Conservation (phyloP, 73 alveolate species). For the Tetrahymena elliotti region DNA sequence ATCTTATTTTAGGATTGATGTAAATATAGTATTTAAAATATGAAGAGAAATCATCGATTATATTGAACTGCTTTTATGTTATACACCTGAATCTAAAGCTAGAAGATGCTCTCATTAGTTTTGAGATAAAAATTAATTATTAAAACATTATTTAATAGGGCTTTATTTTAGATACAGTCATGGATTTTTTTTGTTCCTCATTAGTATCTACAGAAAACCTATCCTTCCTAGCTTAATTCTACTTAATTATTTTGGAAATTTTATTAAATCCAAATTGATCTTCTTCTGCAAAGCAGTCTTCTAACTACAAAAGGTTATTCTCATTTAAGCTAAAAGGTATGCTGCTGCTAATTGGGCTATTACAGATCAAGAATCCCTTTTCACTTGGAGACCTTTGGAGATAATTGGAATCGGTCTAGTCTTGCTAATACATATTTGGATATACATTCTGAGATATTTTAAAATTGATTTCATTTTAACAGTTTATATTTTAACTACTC, state of each 20-base stretch:
- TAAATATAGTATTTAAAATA: background rate
- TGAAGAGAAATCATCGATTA: background rate
- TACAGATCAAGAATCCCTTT: no score
- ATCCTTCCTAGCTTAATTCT: background rate
- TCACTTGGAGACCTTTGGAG: background rate
- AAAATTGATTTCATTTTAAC: no score
- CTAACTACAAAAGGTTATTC: background rate
- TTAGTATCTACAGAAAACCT: background rate
- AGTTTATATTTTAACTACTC: no score
- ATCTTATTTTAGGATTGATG: background rate
- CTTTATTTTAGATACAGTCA: no score
- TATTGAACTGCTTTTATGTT: background rate
- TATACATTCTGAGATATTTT: no score
- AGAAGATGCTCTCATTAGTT: background rate
- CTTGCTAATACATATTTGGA: no score
- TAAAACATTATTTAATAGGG: background rate
- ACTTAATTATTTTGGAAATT: no score
- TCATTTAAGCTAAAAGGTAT: background rate
- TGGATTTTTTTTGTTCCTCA: background rate
- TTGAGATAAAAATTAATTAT: background rate
- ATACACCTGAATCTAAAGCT: background rate
- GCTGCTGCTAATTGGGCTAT: background rate
- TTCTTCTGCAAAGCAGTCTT: background rate
- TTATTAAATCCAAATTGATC: background rate
- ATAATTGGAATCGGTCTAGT: background rate